Base-by-base conservation (phyloP, 139 green algal genomes). In the Trebouxia sp. region DNA sequence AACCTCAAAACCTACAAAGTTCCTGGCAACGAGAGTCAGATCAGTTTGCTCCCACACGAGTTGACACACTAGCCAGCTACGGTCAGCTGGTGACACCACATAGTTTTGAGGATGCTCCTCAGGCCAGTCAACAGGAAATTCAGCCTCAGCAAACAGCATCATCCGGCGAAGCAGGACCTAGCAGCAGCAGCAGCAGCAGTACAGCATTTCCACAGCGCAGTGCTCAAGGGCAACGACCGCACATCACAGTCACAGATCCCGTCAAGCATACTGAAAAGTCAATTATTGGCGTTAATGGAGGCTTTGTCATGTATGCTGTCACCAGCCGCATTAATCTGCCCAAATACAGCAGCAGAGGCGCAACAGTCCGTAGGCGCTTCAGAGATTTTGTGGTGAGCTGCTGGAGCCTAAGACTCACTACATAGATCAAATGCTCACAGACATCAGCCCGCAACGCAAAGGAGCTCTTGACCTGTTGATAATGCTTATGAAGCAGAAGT, bases 341-440 rank as follows among this genome's bases (percentile, higher is more conserved):
- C 17, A 48, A 66, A 30, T 85, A 66, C 47, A 24, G 28, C 8
- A 58, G 30, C 3, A 48, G 85, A 17, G 86, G 84, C 1, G 41
- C 79, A 35, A 83, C 88, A 65, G 93, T 97, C n/a, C 82, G 89
- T n/a, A 84, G 93, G 0, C 81, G 94, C 12, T 97, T 95, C 85
- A 85, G 80, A 12, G 93, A 97, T 76, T 97, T 96, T 89, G 94
- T 96, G 78, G 91, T 94, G 80, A 83, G 89, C n/a, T n/a, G n/a
- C n/a, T n/a, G n/a, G n/a, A n/a, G n/a, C n/a, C n/a, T n/a, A n/a
- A n/a, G n/a, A n/a, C n/a, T n/a, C n/a, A n/a, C n/a, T n/a, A n/a
- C n/a, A n/a, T n/a, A n/a, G n/a, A n/a, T n/a, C n/a, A n/a, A n/a
- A n/a, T n/a, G n/a, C n/a, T n/a, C n/a, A n/a, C n/a, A n/a, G n/a